Conservation (phyloP, 2,329 filamentous ascomycete species). For the Thermoascus crustaceus region DNA sequence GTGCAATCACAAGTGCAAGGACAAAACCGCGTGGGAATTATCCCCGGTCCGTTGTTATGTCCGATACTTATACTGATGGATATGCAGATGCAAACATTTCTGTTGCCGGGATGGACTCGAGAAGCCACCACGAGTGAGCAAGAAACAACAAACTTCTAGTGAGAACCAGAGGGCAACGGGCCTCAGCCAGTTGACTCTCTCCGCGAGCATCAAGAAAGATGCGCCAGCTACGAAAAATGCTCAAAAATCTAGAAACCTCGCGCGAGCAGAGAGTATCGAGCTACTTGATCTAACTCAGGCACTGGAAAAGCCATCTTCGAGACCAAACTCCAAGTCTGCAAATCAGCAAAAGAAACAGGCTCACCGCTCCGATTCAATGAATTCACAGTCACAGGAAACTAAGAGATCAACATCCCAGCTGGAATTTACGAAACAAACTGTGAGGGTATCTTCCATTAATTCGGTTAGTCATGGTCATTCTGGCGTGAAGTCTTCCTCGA, state of each 20-base stretch:
- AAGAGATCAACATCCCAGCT: constrained; percentile 4
- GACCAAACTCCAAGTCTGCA: not conserved
- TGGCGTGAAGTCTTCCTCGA: constrained; percentile 16
- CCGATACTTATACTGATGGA: constrained; percentile 25
- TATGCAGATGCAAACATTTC: constrained; percentile 55
- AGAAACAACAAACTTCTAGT: constrained; percentile 12
- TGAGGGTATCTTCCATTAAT: constrained; percentile 12
- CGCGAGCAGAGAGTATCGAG: constrained; percentile 4
- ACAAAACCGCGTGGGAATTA: constrained; percentile 40
- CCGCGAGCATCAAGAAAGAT: constrained; percentile 19
- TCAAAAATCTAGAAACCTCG: not conserved
- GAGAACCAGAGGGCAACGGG: constrained; percentile 15
- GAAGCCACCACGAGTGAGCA: constrained; percentile 46
- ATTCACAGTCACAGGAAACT: no score
- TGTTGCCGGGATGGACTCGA: constrained; percentile 67
- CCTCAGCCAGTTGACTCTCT: constrained; percentile 21
- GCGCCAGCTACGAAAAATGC: constrained; percentile 9
- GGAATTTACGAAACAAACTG: constrained; percentile 13
- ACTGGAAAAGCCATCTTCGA: not conserved
- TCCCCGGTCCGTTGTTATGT: no score
- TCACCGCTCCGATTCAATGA: no score
- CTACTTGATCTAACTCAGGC: constrained; percentile 6
- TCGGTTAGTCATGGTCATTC: constrained; percentile 17
- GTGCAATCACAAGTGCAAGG: constrained; percentile 63
- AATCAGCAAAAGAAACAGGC: constrained; percentile 1